Conservation (phyloP, 2,329 filamentous ascomycete species). For the Colletotrichum tabaci region DNA sequence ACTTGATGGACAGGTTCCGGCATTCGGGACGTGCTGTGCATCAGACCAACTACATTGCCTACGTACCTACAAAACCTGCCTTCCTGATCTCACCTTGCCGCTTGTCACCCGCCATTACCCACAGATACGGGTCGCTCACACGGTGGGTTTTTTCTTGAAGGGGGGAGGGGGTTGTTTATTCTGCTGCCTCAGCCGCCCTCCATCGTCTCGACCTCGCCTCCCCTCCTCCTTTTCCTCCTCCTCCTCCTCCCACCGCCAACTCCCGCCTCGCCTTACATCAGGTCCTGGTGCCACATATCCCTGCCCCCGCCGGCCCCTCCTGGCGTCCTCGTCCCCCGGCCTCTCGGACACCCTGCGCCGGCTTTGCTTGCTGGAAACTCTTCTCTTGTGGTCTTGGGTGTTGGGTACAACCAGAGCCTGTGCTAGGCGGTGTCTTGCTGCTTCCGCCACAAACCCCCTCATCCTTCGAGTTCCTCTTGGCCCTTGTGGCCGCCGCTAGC, state of each 20-base stretch:
- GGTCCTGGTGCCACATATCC: constrained; percentile 5
- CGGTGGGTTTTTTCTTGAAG: neutral
- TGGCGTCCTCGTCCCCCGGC: constrained; percentile 15
- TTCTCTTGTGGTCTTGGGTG: neutral
- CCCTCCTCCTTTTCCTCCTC: constrained; percentile 5
- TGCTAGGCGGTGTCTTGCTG: constrained; percentile 31
- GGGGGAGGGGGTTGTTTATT: constrained; percentile 7
- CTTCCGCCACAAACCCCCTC: constrained; percentile 30
- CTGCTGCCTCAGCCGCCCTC: constrained; percentile 40
- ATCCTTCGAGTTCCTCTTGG: constrained; percentile 18
- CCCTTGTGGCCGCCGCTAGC: neutral
- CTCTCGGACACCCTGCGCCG: constrained; percentile 33
- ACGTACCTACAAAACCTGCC: no score
- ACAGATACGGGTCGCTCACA: constrained; percentile 27
- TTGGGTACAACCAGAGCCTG: neutral
- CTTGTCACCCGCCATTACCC: constrained; percentile 24
- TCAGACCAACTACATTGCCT: constrained; percentile 5
- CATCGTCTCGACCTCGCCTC: constrained; percentile 29
- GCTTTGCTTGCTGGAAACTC: constrained; percentile 19
- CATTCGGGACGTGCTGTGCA: constrained; percentile 31
- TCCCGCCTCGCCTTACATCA: constrained; percentile 14
- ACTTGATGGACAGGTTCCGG: neutral
- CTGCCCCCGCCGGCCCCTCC: constrained; percentile 14
- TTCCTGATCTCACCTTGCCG: constrained; percentile 9
- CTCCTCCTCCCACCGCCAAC: neutral